Conservation (phyloP, 163 green algal genomes). For the Scenedesmus sp. region DNA sequence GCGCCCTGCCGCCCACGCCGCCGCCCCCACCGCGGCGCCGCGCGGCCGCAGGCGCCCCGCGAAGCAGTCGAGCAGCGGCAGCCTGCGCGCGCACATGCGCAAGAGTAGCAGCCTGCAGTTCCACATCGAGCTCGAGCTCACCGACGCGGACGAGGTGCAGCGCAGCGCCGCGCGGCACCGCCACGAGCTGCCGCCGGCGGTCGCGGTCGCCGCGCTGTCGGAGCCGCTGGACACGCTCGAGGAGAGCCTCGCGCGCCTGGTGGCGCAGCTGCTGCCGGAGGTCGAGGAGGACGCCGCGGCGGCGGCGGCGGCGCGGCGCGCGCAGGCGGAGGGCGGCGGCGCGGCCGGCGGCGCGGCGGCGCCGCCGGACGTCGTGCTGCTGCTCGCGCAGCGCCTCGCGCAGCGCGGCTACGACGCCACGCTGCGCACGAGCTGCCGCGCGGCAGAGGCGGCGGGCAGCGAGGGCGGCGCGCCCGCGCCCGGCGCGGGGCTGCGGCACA, state of each 20-base stretch:
- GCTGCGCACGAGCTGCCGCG: slow-evolving; percentile 17
- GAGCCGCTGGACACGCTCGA: slow-evolving; percentile 18
- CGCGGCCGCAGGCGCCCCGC: background rate
- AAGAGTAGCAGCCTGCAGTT: slow-evolving; percentile 38
- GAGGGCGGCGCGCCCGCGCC: background rate
- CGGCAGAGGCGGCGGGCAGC: background rate
- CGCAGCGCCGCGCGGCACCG: background rate
- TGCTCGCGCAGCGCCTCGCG: slow-evolving; percentile 34
- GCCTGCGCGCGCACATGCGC: slow-evolving; percentile 8
- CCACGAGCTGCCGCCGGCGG: slow-evolving; percentile 22
- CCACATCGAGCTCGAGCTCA: slow-evolving; percentile 44
- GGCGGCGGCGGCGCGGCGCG: background rate
- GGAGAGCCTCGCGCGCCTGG: slow-evolving; percentile 13
- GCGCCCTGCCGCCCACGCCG: no score
- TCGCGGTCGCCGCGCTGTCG: slow-evolving; percentile 16
- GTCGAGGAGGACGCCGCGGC: background rate
- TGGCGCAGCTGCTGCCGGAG: background rate
- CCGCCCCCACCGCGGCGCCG: no score
- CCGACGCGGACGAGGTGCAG: slow-evolving; percentile 13
- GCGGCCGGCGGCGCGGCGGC: background rate
- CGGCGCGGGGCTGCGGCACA: background rate
- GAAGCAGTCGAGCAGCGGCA: slow-evolving; percentile 1
- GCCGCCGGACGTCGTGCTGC: background rate
- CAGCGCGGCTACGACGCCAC: slow-evolving; percentile 19
- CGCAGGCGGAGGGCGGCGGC: background rate